Conservation (phyloP, 352 stramenopile genomes). For the Pythium scleroteichum region DNA sequence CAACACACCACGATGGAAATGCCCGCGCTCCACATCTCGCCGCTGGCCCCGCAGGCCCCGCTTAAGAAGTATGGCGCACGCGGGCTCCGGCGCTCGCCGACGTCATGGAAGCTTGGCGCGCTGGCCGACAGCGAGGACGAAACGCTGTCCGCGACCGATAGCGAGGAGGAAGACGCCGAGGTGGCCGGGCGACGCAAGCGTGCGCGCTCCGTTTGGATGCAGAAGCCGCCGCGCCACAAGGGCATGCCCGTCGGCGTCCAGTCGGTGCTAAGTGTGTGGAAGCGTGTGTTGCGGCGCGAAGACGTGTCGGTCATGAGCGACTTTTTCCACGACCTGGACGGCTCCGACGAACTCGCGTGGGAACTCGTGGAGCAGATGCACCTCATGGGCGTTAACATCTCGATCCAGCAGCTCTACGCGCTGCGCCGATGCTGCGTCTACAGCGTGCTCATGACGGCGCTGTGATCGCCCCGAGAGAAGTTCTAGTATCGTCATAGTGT, state of each 20-base stretch:
- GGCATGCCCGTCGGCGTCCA: conserved; percentile 70
- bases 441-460: conserved; percentile 55
- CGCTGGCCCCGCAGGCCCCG: conserved; percentile 3
- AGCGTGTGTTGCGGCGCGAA: conserved; percentile 54
- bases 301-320: conserved; percentile 64
- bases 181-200: conserved; percentile 29
- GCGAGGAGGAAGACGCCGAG: conserved; percentile 39
- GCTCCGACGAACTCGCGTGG: conserved; percentile 55
- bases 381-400: conserved; percentile 60
- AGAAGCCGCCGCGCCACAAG: conserved; percentile 64
- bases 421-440: conserved; percentile 77
- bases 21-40: conserved; percentile 27
- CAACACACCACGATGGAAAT: conserved; percentile 38
- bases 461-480: conserved; percentile 21
- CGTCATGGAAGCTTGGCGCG: conserved; percentile 48
- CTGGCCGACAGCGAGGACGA: conserved; percentile 24
- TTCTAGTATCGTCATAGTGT: conserved; percentile 13
- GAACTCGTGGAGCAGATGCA: conserved; percentile 69
- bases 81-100: conserved; percentile 55
- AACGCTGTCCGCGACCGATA: conserved; percentile 51
- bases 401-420: conserved; percentile 57
- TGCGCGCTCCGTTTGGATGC: conserved; percentile 26
- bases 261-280: conserved; percentile 66
- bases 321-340: conserved; percentile 65
- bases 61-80: conserved; percentile 4